Evolutionary conservation across 768 basidiomycete genomes (phyloP).

Genomic region (Termitomyces sp.): DNA sequence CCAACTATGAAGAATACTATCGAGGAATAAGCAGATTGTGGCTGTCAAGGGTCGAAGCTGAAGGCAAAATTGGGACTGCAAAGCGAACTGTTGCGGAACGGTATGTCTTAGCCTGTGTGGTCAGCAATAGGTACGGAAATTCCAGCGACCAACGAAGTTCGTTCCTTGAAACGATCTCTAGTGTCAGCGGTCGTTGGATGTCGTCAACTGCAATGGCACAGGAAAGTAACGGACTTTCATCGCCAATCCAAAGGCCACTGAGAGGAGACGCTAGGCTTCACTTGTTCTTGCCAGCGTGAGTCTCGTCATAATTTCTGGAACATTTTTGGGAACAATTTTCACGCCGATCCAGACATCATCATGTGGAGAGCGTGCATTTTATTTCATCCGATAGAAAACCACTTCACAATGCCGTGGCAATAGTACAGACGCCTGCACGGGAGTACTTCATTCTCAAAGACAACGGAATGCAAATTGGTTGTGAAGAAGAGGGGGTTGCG

Average conservation of each 20-base stretch:
- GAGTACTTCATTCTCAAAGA: slow-evolving; percentile 68
- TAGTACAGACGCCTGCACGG: slow-evolving; percentile 62
- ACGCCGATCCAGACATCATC: slow-evolving; percentile 51
- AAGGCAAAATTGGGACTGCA: slow-evolving; percentile 33
- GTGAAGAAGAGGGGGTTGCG: slow-evolving; percentile 69
- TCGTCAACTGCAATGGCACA: slow-evolving; percentile 66
- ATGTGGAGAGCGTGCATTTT: slow-evolving; percentile 74
- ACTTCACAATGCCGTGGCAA: slow-evolving; percentile 60
- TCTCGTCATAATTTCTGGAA: not conserved
- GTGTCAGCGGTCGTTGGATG: slow-evolving; percentile 68
- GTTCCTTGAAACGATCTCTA: slow-evolving; percentile 17
- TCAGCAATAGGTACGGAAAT: slow-evolving; percentile 55
- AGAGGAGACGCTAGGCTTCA: slow-evolving; percentile 30
- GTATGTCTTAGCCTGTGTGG: slow-evolving; percentile 65
- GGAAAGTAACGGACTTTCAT: slow-evolving; percentile 51
- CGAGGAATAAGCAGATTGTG: slow-evolving; percentile 65
- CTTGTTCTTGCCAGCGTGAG: slow-evolving; percentile 64
- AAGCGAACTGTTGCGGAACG: slow-evolving; percentile 50
- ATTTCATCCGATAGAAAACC: slow-evolving; percentile 30
- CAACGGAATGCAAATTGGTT: slow-evolving; percentile 73
- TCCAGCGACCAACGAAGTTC: not conserved
- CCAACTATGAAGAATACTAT: slow-evolving; percentile 66
- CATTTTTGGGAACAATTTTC: not conserved
- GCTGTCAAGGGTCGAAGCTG: slow-evolving; percentile 38
- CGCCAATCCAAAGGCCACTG: slow-evolving; percentile 4